These are phyloP conservation scores for Anastatica hierochuntica DNA, from an alignment of 345 rosid species.

Conservation along the genomic window DNA sequence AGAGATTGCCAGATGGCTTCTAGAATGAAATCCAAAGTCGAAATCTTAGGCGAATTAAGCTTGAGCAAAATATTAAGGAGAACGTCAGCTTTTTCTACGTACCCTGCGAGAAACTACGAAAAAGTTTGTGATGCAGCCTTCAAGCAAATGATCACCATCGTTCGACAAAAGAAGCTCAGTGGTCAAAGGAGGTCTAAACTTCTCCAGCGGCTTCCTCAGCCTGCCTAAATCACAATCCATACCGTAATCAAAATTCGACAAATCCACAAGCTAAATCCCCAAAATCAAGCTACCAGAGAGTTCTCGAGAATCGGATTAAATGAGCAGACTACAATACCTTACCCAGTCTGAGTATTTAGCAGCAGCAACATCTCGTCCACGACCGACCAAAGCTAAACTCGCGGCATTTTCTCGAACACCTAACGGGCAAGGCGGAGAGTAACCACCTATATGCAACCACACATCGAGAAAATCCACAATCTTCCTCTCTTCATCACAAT, in stretches of 20 bases:
- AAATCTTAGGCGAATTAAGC: neutral
- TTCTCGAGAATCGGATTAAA: neutral
- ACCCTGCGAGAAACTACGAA: slow-evolving; percentile 64
- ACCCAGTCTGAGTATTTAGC: slow-evolving; percentile 92
- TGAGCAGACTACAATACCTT: slow-evolving; percentile 37
- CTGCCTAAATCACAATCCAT: slow-evolving; percentile 31
- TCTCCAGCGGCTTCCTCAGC: slow-evolving; percentile 72
- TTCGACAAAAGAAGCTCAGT: slow-evolving; percentile 73
- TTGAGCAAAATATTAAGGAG: neutral
- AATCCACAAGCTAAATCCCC: neutral
- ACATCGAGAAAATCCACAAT: slow-evolving; percentile 36
- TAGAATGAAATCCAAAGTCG: neutral
- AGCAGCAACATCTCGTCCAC: slow-evolving; percentile 50
- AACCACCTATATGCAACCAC: slow-evolving; percentile 49
- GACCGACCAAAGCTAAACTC: slow-evolving; percentile 69
- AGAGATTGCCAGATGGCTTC: slow-evolving; percentile 9
- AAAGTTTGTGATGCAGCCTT: slow-evolving; percentile 67
- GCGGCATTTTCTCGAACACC: slow-evolving; percentile 48
- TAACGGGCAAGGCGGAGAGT: slow-evolving; percentile 44
- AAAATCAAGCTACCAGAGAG: slow-evolving; percentile 1
- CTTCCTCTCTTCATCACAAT: slow-evolving; percentile 11
- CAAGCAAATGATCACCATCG: slow-evolving; percentile 77
- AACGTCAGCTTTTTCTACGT: slow-evolving; percentile 3
- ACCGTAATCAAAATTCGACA: neutral
- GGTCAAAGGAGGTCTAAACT: slow-evolving; percentile 55